phyloP scores from a whole-genome alignment of 2,329 filamentous ascomycete genomes.

The Trichoderma sp. region DNA sequence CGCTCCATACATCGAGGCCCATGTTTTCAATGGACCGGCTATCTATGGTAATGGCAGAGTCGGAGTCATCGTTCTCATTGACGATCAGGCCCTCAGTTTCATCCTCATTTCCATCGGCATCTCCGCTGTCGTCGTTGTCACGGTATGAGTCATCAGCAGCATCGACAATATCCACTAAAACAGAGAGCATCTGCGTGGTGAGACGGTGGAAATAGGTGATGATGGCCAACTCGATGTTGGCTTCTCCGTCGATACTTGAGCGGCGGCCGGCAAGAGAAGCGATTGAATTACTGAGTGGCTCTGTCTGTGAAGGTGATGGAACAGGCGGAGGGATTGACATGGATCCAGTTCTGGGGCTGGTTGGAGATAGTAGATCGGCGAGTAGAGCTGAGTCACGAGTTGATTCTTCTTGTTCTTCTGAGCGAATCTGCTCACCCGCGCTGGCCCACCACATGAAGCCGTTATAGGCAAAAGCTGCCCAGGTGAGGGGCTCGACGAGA shows the following conservation, averaged over 20 bases:
- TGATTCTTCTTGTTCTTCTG: conserved; percentile 63
- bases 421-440: conserved; percentile 71
- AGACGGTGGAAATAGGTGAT: conserved; percentile 83
- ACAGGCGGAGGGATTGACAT: conserved; percentile 40
- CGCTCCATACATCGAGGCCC: conserved; percentile 80
- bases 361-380: conserved; percentile 52
- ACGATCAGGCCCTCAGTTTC: conserved; percentile 38
- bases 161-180: conserved; percentile 64
- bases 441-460: conserved; percentile 92
- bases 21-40: conserved; percentile 69
- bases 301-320: conserved; percentile 38
- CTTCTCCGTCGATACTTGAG: conserved; percentile 47
- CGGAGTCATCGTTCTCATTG: conserved; percentile 39
- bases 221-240: conserved; percentile 67
- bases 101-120: conserved; percentile 40
- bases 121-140: conserved; percentile 40
- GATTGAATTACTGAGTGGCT: conserved; percentile 49
- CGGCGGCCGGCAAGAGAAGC: conserved; percentile 49
- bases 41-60: conserved; percentile 57
- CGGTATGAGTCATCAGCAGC: conserved; percentile 49
- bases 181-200: conserved; percentile 66
- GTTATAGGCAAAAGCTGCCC: conserved; percentile 76
- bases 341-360: conserved; percentile 30
- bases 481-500: conserved; percentile 66
- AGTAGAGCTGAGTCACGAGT: conserved; percentile 60